phyloP scores from a whole-genome alignment of 345 rosid species.

The Brassica carinata region DNA sequence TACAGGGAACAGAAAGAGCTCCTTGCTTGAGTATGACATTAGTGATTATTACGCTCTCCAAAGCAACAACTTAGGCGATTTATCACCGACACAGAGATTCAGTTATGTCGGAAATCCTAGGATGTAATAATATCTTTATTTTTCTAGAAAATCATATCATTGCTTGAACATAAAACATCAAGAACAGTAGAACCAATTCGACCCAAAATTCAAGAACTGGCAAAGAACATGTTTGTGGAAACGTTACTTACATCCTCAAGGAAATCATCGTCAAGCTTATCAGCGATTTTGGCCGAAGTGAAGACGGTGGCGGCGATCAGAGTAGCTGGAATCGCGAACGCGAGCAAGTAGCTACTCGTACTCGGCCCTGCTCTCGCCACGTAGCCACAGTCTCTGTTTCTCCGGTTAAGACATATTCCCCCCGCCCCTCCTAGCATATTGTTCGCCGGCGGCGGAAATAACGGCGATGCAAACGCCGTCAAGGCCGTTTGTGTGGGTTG shows the following conservation, averaged over 20 bases:
- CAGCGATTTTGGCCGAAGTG: slow-evolving; percentile 64
- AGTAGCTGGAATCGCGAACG: slow-evolving; percentile 66
- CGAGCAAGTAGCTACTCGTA: slow-evolving; percentile 57
- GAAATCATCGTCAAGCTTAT: slow-evolving; percentile 67
- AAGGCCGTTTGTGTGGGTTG: slow-evolving; percentile 17
- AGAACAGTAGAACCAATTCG: neutral
- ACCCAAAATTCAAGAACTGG: neutral
- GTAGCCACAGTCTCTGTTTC: slow-evolving; percentile 43
- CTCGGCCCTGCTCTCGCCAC: slow-evolving; percentile 71
- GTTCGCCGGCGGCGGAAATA: slow-evolving; percentile 14
- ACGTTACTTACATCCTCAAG: slow-evolving; percentile 64
- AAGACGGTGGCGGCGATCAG: slow-evolving; percentile 69
- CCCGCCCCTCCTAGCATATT: slow-evolving; percentile 21
- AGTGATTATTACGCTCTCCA: neutral
- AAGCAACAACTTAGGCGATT: neutral
- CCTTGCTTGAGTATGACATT: neutral
- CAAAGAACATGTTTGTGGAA: neutral
- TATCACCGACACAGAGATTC: neutral
- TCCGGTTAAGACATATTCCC: slow-evolving; percentile 13
- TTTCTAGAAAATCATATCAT: neutral
- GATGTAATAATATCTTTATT: neutral
- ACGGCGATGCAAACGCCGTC: slow-evolving; percentile 10
- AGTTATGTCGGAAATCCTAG: neutral
- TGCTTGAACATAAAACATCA: neutral
- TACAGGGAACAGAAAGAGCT: neutral